Conservation (phyloP, 768 basidiomycete genomes). For the Steccherinum ochraceum region DNA sequence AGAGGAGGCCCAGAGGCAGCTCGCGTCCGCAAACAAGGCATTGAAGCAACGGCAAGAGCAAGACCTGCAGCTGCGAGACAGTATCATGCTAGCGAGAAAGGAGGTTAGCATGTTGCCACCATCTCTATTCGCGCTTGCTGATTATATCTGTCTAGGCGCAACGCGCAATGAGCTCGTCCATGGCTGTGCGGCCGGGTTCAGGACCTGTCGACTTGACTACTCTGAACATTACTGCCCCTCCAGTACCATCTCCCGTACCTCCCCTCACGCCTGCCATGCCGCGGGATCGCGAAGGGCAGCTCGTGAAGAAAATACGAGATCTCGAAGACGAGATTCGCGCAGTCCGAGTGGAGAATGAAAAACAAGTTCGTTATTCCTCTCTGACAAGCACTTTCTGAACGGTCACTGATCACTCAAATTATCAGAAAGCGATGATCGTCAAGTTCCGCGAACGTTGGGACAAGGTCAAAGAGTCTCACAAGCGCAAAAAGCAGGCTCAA, state of each 20-base stretch:
- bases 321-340: constrained; percentile 72
- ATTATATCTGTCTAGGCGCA: constrained; percentile 52
- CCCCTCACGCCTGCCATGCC: constrained; percentile 45
- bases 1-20: constrained; percentile 46
- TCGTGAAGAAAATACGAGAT: constrained; percentile 54
- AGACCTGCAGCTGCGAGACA: constrained; percentile 72
- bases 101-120: constrained; percentile 50
- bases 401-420: constrained; percentile 4
- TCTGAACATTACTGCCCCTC: constrained; percentile 52
- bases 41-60: constrained; percentile 72
- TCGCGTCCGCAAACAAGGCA: constrained; percentile 55
- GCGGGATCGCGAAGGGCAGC: constrained; percentile 46
- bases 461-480: constrained; percentile 83
- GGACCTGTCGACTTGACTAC: constrained; percentile 43
- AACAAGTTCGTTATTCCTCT: constrained; percentile 50
- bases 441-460: constrained; percentile 87
- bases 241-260: constrained; percentile 39
- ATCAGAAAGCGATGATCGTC: constrained; percentile 79
- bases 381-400: constrained; percentile 7
- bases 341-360: constrained; percentile 69
- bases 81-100: constrained; percentile 65
- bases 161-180: constrained; percentile 68
- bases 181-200: constrained; percentile 40
- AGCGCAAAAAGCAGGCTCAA: constrained; percentile 75
- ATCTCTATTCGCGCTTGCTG: background rate